These are phyloP conservation scores for Brasenia schreberi DNA, from an alignment of 164 flowering plant genomes.

Conservation along the genomic window DNA sequence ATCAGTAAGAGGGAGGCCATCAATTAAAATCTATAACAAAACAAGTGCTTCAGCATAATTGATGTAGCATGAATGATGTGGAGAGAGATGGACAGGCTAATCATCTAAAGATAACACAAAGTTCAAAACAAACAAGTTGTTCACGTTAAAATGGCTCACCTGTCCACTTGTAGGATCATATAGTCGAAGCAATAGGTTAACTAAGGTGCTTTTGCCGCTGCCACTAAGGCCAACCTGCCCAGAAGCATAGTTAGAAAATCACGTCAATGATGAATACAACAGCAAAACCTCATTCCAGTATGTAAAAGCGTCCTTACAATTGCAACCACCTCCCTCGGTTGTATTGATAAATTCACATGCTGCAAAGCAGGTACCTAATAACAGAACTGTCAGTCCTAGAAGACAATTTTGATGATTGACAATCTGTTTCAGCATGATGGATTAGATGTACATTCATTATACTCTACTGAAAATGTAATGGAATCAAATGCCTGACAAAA, in stretches of 20 bases:
- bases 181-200: conserved; percentile 78
- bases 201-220: conserved; percentile 90
- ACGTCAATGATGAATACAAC: background rate
- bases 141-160: conserved; percentile 46
- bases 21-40: conserved; percentile 52
- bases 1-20: conserved; percentile 60
- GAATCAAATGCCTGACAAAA: too few relatives aligned
- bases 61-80: too few relatives aligned
- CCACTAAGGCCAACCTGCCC: conserved; percentile 93
- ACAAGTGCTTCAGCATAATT: too few relatives aligned
- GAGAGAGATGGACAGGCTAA: too few relatives aligned
- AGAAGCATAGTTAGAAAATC: background rate
- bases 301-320: conserved; percentile 37
- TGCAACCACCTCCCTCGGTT: conserved; percentile 81
- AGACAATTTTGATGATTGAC: too few relatives aligned
- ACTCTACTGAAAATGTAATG: too few relatives aligned
- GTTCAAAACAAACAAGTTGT: too few relatives aligned
- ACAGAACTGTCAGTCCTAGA: too few relatives aligned
- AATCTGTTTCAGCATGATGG: too few relatives aligned
- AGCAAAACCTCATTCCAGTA: background rate
- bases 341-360: conserved; percentile 42
- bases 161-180: conserved; percentile 88
- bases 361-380: conserved; percentile 59
- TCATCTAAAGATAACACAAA: too few relatives aligned
- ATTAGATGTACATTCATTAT: too few relatives aligned